Base-by-base conservation (phyloP, 768 basidiomycete species). In the Fistulinella prunicolor region DNA sequence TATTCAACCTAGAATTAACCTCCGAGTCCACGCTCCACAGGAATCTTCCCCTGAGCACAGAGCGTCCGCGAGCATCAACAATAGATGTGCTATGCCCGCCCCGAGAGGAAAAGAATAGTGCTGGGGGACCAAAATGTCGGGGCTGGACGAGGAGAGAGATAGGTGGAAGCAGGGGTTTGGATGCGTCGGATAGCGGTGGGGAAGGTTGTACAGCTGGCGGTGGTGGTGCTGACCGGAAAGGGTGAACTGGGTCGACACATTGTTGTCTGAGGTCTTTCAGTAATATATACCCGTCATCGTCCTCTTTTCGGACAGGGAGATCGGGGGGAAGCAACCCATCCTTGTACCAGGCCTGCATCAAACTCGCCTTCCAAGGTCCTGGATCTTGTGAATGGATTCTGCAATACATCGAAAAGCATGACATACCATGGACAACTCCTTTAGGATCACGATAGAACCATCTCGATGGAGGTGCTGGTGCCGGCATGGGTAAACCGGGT, bases 321-420 rank as follows among this genome's bases (percentile, higher is more conserved):
- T 91, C 88, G 0, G 83, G 84, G 3, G 90, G 90, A 20, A 93
- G 73, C 17, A 90, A 65, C 9, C 86, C 87, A 51, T 93, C 90
- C 59, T 85, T 87, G 61, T 87, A 90, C 89, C 89, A 93, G 4
- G 83, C 79, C 60, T 92, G 89, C 89, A 93, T 93, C 38, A 91
- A 73, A 20, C 82, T 78, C n/a, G 86, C 75, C 60, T 87, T 89
- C 90, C 90, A 92, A 19, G 89, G 90, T 29, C 90, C 89, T 91
- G 14, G 32, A 52, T 38, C 38, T 19, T 30, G 38, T 57, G 44
- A 59, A 59, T 42, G 47, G 10, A 36, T 21, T 50, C 32, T 16
- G 9, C 23, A 24, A 41, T 37, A 36, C 24, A 19, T 36, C 26
- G 49, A 21, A 29, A n/a, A 34, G 40, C 16, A 20, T 6, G 21